Evolutionary conservation across 139 green algal genomes (phyloP).

Genomic region (Trebouxia sp.): DNA sequence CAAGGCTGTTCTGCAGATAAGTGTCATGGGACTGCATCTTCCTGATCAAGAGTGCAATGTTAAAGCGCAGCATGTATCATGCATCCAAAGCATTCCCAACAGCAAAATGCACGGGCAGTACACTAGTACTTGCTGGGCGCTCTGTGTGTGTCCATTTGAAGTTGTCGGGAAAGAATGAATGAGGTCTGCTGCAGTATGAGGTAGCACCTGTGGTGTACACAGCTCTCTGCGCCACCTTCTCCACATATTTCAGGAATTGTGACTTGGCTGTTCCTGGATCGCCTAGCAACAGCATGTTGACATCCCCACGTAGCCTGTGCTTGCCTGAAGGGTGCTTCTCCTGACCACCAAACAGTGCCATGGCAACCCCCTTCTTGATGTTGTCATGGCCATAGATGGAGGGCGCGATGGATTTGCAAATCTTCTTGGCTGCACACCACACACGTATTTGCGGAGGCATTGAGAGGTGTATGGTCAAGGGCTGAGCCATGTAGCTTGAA

Average conservation of each 20-base stretch:
- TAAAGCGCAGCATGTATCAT: no score
- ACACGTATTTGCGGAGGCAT: neutral
- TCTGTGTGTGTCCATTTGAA: no score
- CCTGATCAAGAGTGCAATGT: no score
- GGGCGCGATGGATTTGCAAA: conserved; percentile 95
- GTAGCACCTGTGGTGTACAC: conserved; percentile 94
- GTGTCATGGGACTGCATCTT: no score
- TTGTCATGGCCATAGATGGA: conserved; percentile 98
- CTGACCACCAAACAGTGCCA: conserved; percentile 94
- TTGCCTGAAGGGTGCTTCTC: conserved; percentile 71
- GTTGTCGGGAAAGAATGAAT: no score
- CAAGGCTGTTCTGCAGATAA: no score
- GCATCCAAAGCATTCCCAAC: no score
- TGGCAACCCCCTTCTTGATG: conserved; percentile 95
- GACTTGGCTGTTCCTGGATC: conserved; percentile 95
- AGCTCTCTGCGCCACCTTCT: conserved; percentile 88
- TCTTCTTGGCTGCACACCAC: conserved; percentile 62
- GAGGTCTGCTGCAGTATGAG: no score
- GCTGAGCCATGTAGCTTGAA: no score
- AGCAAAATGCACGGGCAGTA: no score
- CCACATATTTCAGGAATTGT: conserved; percentile 99
- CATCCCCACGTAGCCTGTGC: conserved; percentile 90
- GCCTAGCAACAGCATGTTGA: conserved; percentile 98
- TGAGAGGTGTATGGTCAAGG: no score
- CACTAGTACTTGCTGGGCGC: no score